These are phyloP conservation scores for Tolypocladium pustulatum DNA, from an alignment of 2,329 filamentous ascomycete species.

Conservation along the genomic window DNA sequence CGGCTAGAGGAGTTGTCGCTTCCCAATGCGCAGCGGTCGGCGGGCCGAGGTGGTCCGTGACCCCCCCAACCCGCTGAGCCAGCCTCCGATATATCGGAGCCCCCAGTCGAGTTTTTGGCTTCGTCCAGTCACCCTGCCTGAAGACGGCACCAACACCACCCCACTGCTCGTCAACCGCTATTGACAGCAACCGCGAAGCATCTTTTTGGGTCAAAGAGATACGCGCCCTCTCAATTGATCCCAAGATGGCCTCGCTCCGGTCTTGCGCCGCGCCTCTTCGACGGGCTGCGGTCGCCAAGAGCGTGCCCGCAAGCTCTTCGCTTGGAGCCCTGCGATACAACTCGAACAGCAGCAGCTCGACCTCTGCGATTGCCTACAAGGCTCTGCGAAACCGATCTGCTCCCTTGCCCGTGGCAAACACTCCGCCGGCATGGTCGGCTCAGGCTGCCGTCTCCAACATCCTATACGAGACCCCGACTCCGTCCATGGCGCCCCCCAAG, in stretches of 20 bases:
- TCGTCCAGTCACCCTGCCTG: background rate
- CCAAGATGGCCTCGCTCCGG: conserved; percentile 35
- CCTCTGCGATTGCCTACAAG: conserved; percentile 94
- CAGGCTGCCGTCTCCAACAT: conserved; percentile 96
- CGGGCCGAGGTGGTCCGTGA: background rate
- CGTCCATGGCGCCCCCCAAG: conserved; percentile 75
- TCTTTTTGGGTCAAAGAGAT: background rate
- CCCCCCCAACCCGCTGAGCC: background rate
- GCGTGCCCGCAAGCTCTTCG: conserved; percentile 14
- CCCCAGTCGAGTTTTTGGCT: conserved; percentile 5
- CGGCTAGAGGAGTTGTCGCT: no score
- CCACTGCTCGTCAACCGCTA: background rate
- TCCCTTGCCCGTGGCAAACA: conserved; percentile 68
- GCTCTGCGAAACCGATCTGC: conserved; percentile 84
- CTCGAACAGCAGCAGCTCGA: conserved; percentile 56
- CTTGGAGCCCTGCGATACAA: conserved; percentile 22
- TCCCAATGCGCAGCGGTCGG: background rate
- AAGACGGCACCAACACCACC: background rate
- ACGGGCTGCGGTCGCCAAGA: conserved; percentile 19
- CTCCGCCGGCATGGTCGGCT: conserved; percentile 73
- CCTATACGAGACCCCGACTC: conserved; percentile 91
- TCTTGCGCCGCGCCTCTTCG: conserved; percentile 29
- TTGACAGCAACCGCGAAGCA: conserved; percentile 1
- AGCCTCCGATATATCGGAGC: conserved; percentile 10
- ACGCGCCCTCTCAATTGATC: background rate